phyloP scores from a whole-genome alignment of 257 asterid species.

The Solanum peruvianum region DNA sequence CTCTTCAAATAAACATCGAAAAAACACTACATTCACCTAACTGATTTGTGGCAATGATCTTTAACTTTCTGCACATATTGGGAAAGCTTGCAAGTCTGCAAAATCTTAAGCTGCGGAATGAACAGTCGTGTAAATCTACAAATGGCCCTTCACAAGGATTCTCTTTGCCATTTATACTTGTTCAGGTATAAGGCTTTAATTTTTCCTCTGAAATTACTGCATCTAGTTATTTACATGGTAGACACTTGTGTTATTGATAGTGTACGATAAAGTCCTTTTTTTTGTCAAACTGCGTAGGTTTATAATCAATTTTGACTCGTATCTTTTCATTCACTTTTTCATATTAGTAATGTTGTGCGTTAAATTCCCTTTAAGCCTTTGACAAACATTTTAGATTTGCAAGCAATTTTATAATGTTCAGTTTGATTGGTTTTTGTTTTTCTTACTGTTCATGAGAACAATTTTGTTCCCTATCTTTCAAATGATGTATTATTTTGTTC shows the following conservation, averaged over 20 bases:
- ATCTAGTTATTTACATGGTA: background rate
- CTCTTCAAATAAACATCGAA: background rate
- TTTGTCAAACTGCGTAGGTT: background rate
- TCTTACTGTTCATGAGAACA: background rate
- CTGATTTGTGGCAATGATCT: background rate
- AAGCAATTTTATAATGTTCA: background rate
- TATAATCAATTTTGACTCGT: background rate
- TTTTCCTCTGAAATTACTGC: background rate
- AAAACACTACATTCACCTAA: background rate
- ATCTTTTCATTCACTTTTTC: background rate
- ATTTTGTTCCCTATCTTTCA: background rate
- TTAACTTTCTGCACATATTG: background rate
- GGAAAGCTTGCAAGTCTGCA: constrained; percentile 9
- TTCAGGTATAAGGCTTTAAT: background rate
- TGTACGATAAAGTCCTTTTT: background rate
- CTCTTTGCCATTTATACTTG: constrained; percentile 10
- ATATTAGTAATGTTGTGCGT: background rate
- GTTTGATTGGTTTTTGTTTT: background rate
- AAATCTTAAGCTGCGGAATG: constrained; percentile 4
- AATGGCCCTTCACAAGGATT: background rate
- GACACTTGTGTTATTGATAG: background rate
- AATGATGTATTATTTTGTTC: background rate
- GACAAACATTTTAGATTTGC: background rate
- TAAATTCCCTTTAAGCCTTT: background rate
- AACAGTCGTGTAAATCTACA: background rate